phyloP scores from a whole-genome alignment of 352 stramenopile species.

The Elongisporangium undulatum region DNA sequence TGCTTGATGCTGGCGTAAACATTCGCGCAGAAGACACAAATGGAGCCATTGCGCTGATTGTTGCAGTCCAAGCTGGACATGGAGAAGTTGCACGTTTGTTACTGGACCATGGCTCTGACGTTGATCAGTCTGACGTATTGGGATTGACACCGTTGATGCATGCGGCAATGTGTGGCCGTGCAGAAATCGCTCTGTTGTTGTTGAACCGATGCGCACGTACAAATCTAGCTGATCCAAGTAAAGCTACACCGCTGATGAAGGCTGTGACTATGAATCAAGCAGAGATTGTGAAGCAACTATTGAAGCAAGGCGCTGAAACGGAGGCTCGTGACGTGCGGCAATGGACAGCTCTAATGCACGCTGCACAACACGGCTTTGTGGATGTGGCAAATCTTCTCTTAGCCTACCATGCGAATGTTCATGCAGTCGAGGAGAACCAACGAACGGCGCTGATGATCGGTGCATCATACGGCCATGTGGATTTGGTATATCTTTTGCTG shows the following conservation, averaged over 20 bases:
- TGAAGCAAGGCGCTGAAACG: neutral
- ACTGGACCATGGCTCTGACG: neutral
- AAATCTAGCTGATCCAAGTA: neutral
- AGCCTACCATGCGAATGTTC: neutral
- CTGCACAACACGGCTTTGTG: neutral
- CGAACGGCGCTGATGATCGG: neutral
- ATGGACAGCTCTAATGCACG: constrained; percentile 2
- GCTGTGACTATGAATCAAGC: neutral
- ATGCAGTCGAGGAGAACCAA: neutral
- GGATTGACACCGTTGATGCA: neutral
- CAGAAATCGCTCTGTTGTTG: no score
- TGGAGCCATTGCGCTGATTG: no score
- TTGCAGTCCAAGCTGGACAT: no score
- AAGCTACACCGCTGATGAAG: constrained; percentile 3
- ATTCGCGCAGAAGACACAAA: no score
- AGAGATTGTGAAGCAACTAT: neutral
- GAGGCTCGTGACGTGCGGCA: neutral
- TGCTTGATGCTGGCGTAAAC: no score
- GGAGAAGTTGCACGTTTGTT: neutral
- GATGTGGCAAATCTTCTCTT: neutral
- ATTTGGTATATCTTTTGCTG: neutral
- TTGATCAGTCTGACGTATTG: neutral
- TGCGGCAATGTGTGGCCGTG: no score
- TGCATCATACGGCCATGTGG: neutral
- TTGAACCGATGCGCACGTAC: neutral